Base-by-base conservation (phyloP, 768 basidiomycete genomes). In the Tephrocybe rancida region DNA sequence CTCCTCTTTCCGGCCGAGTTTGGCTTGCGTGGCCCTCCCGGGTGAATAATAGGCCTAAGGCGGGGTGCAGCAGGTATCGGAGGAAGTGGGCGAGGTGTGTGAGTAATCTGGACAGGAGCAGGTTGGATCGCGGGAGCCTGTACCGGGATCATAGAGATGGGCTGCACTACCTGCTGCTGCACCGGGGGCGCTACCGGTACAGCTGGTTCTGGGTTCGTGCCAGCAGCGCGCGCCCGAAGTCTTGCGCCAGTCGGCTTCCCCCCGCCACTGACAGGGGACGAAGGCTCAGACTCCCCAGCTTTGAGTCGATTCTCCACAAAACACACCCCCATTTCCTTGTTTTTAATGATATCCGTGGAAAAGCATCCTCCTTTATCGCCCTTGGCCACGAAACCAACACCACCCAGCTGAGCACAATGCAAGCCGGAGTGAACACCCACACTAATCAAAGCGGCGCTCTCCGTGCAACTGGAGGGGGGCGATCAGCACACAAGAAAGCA, bases 341-440 rank as follows among this genome's bases (percentile, higher is more conserved):
- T 26, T 8, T 16, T 19, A 13, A 5, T 26, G 21, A 29, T 16
- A 24, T 50, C 32, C 5, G n/a, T 26, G n/a, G 14, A 22, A 13
- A 50, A 27, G 27, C 48, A 50, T 19, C 48, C 48, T 9, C 48
- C 48, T 19, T n/a, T 25, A 18, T 9, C 41, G 37, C 21, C 37
- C 16, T 9, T 50, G 37, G n/a, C 37, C 16, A n/a, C 26, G 11
- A 32, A 50, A 50, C n/a, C 48, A 30, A 50, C 41, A n/a, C 48
- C 48, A 9, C 48, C 48, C n/a, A 22, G 2, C 29, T 29, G 3
- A 22, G 48, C 48, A 26, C 48, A 50, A 25, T 7, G 5, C 10
- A 18, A 25, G 7, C 48, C 48, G 26, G 35, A 37, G 14, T 22
- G n/a, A 11, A 22, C 29, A 14, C 16, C 14, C 8, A 29, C 37